Percentiles rank a stretch among this genome's conserved stretches.
Conservation (phyloP, 352 stramenopile genomes). For the Globisporangium parvum region DNA sequence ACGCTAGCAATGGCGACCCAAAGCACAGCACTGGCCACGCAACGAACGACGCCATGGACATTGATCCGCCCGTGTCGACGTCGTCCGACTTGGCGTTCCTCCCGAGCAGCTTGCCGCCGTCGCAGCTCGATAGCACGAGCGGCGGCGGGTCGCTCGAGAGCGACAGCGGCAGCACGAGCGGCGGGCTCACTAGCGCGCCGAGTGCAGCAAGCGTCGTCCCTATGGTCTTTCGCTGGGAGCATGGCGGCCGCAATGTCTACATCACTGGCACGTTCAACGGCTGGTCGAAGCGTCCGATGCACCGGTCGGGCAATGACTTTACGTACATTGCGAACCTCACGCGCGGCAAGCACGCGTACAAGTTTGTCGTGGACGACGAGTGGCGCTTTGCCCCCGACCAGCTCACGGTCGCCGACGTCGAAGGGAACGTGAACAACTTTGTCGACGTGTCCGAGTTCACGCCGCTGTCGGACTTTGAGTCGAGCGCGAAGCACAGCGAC, state of each 20-base stretch:
- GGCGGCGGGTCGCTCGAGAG: neutral
- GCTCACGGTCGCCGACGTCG: slow-evolving; percentile 97
- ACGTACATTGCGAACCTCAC: slow-evolving; percentile 99
- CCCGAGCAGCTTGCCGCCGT: slow-evolving; percentile 21
- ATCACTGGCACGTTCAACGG: slow-evolving; percentile 99
- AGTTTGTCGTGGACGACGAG: slow-evolving; percentile 99
- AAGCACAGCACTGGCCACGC: slow-evolving; percentile 1
- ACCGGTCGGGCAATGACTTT: slow-evolving; percentile 99
- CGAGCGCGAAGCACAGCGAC: slow-evolving; percentile 33
- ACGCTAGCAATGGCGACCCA: slow-evolving; percentile 1
- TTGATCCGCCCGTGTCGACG: slow-evolving; percentile 40
- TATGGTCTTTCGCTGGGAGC: slow-evolving; percentile 98
- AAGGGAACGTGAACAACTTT: slow-evolving; percentile 99
- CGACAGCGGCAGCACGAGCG: slow-evolving; percentile 13
- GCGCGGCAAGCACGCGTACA: slow-evolving; percentile 98
- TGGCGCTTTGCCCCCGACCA: slow-evolving; percentile 94
- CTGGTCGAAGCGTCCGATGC: slow-evolving; percentile 98
- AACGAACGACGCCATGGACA: slow-evolving; percentile 55
- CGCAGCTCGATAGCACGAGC: slow-evolving; percentile 14
- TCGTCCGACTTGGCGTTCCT: slow-evolving; percentile 24
- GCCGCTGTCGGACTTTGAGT: slow-evolving; percentile 67
- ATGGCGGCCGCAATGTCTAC: slow-evolving; percentile 94
- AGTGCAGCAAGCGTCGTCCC: slow-evolving; percentile 58
- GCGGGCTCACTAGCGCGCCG: slow-evolving; percentile 3
- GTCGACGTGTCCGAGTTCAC: slow-evolving; percentile 99